Evolutionary conservation across 805 yeast genomes (phyloP).

Genomic region (Vanderwaltozyma polyspora): DNA sequence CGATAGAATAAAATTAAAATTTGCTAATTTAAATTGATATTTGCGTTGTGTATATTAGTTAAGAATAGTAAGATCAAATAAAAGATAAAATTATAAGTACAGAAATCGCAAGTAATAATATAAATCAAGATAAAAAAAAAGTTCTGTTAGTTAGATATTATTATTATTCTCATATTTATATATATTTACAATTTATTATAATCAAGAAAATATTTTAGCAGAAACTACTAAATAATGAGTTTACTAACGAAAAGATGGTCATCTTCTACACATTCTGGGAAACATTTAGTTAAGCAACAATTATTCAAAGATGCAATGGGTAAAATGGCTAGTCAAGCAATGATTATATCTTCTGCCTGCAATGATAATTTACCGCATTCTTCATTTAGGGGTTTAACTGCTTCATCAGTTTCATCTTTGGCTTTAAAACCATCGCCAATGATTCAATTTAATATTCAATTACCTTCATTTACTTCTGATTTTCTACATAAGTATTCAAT

Average conservation of each 20-base stretch:
- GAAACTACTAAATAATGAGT: too few relatives aligned
- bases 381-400: slow-evolving; percentile 50
- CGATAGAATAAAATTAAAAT: too few relatives aligned
- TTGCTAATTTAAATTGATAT: too few relatives aligned
- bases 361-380: slow-evolving; percentile 10
- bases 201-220: too few relatives aligned
- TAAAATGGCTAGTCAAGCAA: slow-evolving; percentile 40
- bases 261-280: not conserved
- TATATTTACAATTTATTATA: too few relatives aligned
- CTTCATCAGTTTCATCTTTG: slow-evolving; percentile 77
- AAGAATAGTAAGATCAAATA: too few relatives aligned
- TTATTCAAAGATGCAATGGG: slow-evolving; percentile 26
- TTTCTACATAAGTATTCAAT: slow-evolving; percentile 44
- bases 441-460: slow-evolving; percentile 74
- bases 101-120: too few relatives aligned
- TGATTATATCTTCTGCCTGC: slow-evolving; percentile 40
- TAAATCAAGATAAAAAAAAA: too few relatives aligned
- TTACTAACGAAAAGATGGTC: not conserved
- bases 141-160: too few relatives aligned
- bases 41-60: too few relatives aligned
- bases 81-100: too few relatives aligned
- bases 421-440: slow-evolving; percentile 69
- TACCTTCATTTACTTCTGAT: slow-evolving; percentile 73
- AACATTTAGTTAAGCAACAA: slow-evolving; percentile 1
- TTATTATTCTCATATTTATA: too few relatives aligned